Evolutionary conservation across 306 rosid genomes (phyloP), one percentile per base, ranked within the genome.

Genomic region (Prunus mume): DNA sequence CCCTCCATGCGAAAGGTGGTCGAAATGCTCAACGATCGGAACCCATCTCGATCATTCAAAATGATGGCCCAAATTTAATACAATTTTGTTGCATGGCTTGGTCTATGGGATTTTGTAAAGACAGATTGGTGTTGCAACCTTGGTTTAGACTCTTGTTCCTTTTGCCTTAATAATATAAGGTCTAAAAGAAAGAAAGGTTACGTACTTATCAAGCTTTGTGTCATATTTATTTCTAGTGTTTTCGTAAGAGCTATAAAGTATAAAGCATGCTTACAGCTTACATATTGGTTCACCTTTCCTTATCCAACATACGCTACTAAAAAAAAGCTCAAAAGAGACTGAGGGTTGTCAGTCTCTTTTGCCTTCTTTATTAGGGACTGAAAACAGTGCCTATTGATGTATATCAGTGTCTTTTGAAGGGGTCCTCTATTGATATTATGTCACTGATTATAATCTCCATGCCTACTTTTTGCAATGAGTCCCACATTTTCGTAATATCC

Each of bases 1-100:
- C 97, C 98, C 56, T 84, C 96, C 68, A 93, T 91, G 98, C 82
- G 93, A 86, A 87, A 56, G 69, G 96, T 88, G 38, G 92, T 93
- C 50, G 93, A 88, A 56, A 74, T 93, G 87, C 88, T 93, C 10
- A 90, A 82, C 64, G 87, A 82, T 51, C 83, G 55, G 76, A 93
- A 84, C 74, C 13, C 66, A 5, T n/a, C 76, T 72, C 30, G 65
- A 63, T 34, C 45, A 9, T 67, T n/a, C 82, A 3, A 86, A 83
- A 78, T 80, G 73, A 60, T 32, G 61, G 22, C 9, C 41, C 15
- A 38, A 38, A 38, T 9, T 10, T 51, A 24, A 5, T 66, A 14
- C 46, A 3, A 38, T 38, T 6, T 32, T n/a, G 17, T 72, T 34
- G 65, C 11, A 27, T 22, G 6, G 54, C 12, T 25, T 22, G 8